Base-by-base conservation (phyloP, 768 basidiomycete species). In the Boletus pseudopeckii region DNA sequence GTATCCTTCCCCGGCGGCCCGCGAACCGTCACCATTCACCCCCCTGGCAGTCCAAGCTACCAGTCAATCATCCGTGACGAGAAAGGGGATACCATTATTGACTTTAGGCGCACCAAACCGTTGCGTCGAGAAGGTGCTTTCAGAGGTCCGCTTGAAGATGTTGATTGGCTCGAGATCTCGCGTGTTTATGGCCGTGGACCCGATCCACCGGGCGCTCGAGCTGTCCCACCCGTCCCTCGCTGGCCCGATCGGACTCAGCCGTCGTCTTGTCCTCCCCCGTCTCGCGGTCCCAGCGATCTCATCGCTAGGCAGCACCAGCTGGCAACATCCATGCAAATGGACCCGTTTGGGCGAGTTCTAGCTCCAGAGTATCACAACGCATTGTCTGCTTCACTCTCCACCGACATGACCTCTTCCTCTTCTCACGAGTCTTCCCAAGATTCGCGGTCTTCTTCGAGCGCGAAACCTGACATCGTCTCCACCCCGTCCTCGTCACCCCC, bases 41-140 rank as follows among this genome's bases (percentile, higher is more conserved):
- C 65, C 4, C 65, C 59, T 0, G 18, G 18, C 5, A 57, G 59
- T 26, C 53, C 62, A 7, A 24, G 36, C 18, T 56, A 54, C 36
- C 59, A 55, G 8, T 28, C 65, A 3, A 33, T 42, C 41, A 34
- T 65, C 40, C 58, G 36, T 11, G 64, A 66, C 32, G 65, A 54
- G 34, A 46, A 50, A 1, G 65, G 59, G 4, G 56, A 64, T 0
- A 17, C 56, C 36, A 53, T 65, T 5, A 18, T 65, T 5, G 41
- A 56, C 24, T 44, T 59, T 30, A 59, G 48, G 18, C 42, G 30
- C 32, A 6, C 42, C 26, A 61, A 50, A 7, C 55, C 64, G 3
- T 17, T 65, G 33, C 42, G 59, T 40, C 59, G 62, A 18, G 59
- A 62, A 37, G 64, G 65, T 7, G 62, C 64, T 3, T 65, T 65